These are phyloP conservation scores for Pachysandra terminalis DNA, from an alignment of 164 flowering plant species.

Conservation along the genomic window DNA sequence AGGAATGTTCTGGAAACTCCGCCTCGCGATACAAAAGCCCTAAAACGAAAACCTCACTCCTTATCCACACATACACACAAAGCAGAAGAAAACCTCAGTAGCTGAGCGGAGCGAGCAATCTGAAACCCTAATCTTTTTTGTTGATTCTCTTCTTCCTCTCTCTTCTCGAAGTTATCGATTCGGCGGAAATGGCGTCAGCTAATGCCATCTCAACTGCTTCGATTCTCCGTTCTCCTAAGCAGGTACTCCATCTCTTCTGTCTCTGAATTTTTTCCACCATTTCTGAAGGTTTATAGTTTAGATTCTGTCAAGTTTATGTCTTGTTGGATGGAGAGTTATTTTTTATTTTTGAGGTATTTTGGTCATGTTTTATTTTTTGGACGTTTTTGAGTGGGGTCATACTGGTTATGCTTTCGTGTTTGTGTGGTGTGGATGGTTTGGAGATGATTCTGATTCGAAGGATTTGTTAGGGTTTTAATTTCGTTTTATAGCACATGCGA, in stretches of 20 bases:
- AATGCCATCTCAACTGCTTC: constrained; percentile 63
- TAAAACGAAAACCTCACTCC: not conserved
- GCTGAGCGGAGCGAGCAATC: not conserved
- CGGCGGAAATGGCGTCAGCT: constrained; percentile 57
- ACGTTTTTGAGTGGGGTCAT: not conserved
- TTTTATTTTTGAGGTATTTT: not conserved
- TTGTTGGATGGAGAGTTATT: not conserved
- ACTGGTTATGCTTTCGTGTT: too few relatives aligned
- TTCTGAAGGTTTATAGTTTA: not conserved
- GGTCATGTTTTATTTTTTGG: not conserved
- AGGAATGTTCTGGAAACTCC: constrained; percentile 35
- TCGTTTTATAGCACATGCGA: too few relatives aligned
- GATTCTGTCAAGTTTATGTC: not conserved
- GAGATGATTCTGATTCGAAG: too few relatives aligned
- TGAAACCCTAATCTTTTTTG: not conserved
- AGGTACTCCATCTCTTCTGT: constrained; percentile 26
- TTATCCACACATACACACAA: constrained; percentile 1
- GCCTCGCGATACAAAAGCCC: constrained; percentile 8
- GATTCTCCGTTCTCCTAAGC: constrained; percentile 48
- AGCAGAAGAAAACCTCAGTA: not conserved
- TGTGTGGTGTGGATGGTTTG: too few relatives aligned
- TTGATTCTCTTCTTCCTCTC: not conserved
- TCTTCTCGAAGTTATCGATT: not conserved
- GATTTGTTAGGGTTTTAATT: too few relatives aligned
- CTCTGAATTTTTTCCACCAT: not conserved